Base-by-base conservation (phyloP, 2,329 filamentous ascomycete species). In the Emergomyces pasteurianus region DNA sequence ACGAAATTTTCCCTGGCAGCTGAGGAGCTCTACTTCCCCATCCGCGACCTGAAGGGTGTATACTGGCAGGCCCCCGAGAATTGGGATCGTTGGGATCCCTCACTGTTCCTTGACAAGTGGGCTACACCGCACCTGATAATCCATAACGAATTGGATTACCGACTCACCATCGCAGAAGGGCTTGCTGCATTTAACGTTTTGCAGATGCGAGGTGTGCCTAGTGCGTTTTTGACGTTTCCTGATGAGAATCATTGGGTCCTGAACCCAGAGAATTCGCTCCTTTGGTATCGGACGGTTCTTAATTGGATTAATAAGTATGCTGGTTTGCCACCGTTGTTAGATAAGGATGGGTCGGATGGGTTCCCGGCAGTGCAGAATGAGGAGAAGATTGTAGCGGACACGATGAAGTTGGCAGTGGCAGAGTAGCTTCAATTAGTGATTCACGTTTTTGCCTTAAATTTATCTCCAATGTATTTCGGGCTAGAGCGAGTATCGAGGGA, bases 101-200 rank as follows among this genome's bases (percentile, higher is more conserved):
- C 77, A 21, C 74, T 74, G 3, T 79, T 81, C 66, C 78, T 81
- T 0, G 73, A 80, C 42, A 81, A 92, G 66, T 96, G 92, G 92
- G 78, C 82, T 0, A 96, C 92, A 0, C 94, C 94, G 0, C 87
- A 94, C 74, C 79, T 99, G 63, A 86, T 95, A 63, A 91, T 97
- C 60, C 92, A 97, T 74, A 92, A 86, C 69, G 90, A 94, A 68
- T 80, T 94, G 38, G 92, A 97, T 73, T 97, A 96, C 71, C 83
- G 92, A 21, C 78, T 96, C 31, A 88, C 91, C 0, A 86, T 97
- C 59, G 85, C 87, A 0, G 92, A 96, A 73, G 92, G 91, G 0
- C 74, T 96, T 59, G 83, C 88, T 2, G 88, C 90, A 58, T 96
- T 95, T 77, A 95, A 95, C 65, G 86, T 91, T 8, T 77, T 96